These are phyloP conservation scores for Lunasporangiospora selenospora DNA, from an alignment of 192 early-diverging fungal species.

Conservation along the genomic window DNA sequence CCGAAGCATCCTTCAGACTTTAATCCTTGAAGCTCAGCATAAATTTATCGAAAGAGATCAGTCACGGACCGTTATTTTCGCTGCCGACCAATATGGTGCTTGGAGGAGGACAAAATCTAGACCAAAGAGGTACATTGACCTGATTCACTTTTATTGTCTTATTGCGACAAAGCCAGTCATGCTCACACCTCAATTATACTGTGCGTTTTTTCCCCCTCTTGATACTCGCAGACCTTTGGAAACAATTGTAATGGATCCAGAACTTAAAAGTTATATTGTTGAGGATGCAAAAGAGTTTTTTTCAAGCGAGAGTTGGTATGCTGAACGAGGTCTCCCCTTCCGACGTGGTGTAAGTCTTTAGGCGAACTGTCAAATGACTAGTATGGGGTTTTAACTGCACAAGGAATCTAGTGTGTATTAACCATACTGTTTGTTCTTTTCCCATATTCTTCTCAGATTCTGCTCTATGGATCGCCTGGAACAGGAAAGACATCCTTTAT, in stretches of 20 bases:
- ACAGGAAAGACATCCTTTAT: constrained; percentile 76
- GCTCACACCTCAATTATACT: neutral
- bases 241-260: constrained; percentile 61
- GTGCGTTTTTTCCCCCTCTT: neutral
- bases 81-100: constrained; percentile 72
- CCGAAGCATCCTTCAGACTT: constrained; percentile 51
- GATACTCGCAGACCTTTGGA: constrained; percentile 58
- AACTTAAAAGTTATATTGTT: constrained; percentile 53
- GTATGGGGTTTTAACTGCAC: neutral
- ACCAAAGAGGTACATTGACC: constrained; percentile 30
- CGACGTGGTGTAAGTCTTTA: constrained; percentile 60
- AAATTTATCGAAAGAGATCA: constrained; percentile 65
- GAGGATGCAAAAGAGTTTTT: constrained; percentile 61
- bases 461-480: constrained; percentile 76
- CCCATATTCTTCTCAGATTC: constrained; percentile 29
- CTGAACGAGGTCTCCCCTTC: constrained; percentile 66
- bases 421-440: neutral
- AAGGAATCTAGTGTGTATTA: neutral
- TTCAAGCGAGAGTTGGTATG: constrained; percentile 63
- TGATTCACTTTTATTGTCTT: neutral
- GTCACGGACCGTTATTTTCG: constrained; percentile 66
- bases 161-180: neutral
- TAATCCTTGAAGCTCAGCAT: constrained; percentile 62
- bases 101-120: constrained; percentile 56
- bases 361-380: too few relatives aligned